Conservation (phyloP, 1,139 yeast genomes). For the Scheffersomyces lignicola region DNA sequence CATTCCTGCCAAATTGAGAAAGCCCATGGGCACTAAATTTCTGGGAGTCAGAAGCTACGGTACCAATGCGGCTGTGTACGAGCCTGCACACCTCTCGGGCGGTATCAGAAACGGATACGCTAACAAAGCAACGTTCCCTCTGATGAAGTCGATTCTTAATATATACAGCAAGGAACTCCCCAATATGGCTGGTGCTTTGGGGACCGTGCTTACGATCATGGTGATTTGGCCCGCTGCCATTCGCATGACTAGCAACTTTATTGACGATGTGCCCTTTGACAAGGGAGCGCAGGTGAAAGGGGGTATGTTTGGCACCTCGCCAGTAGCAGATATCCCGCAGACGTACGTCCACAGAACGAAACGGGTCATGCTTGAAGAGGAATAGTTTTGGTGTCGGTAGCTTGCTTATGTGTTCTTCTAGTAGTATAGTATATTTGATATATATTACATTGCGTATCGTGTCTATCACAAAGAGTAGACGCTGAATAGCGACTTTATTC, state of each 20-base stretch:
- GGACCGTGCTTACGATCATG: slow-evolving; percentile 9
- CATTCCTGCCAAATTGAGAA: background rate
- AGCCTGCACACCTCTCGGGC: background rate
- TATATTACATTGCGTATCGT: no score
- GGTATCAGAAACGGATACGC: slow-evolving; percentile 2
- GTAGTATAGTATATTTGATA: no score
- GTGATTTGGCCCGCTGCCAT: slow-evolving; percentile 11
- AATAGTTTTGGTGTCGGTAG: background rate
- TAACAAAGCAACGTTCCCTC: slow-evolving; percentile 11
- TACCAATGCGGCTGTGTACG: slow-evolving; percentile 2
- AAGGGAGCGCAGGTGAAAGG: slow-evolving; percentile 13
- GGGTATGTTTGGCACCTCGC: slow-evolving; percentile 6
- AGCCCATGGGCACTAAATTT: background rate
- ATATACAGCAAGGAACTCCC: slow-evolving; percentile 8
- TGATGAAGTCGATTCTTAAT: slow-evolving; percentile 4
- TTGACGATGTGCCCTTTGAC: slow-evolving; percentile 13
- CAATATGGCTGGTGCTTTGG: slow-evolving; percentile 11
- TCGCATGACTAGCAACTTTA: slow-evolving; percentile 6
- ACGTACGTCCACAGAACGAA: slow-evolving; percentile 10
- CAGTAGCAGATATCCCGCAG: slow-evolving; percentile 11
- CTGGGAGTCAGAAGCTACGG: background rate
- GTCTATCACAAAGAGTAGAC: slow-evolving; percentile 11
- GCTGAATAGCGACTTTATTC: slow-evolving; percentile 32
- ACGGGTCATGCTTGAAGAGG: slow-evolving; percentile 9
- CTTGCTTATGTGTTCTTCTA: no score